A percentile compares a stretch with the other conserved stretches of the same genome.
phyloP scores from a whole-genome alignment of 2,329 filamentous ascomycete species.

The Pseudogymnoascus sp. region DNA sequence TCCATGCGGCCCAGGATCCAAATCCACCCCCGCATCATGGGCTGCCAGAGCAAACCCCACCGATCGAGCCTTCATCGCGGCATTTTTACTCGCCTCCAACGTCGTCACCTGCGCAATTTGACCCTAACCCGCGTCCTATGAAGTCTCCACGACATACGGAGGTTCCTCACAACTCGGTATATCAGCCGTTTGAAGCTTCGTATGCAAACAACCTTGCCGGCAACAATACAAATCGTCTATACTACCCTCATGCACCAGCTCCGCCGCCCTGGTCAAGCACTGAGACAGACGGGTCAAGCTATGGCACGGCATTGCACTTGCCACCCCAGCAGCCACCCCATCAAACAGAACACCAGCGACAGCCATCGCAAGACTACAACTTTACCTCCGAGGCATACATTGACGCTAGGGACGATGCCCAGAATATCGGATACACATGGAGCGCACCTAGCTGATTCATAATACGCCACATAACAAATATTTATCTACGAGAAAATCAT shows the following conservation, averaged over 20 bases:
- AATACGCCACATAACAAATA: background rate
- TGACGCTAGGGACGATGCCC: background rate
- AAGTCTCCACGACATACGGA: slow-evolving; percentile 27
- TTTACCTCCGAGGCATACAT: background rate
- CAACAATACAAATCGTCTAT: background rate
- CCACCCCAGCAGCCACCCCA: background rate
- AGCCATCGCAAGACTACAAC: background rate
- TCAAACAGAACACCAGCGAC: background rate
- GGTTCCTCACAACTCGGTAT: background rate
- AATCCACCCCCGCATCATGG: background rate
- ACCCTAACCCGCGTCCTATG: slow-evolving; percentile 27
- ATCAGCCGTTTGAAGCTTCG: background rate
- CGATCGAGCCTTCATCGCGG: background rate
- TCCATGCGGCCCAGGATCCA: background rate
- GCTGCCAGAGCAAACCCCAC: background rate
- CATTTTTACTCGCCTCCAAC: background rate
- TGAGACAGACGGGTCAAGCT: background rate
- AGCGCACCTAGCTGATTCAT: background rate
- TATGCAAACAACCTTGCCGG: background rate
- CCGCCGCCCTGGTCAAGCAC: background rate
- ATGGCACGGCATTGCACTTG: background rate
- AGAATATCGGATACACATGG: slow-evolving; percentile 3
- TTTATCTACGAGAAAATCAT: background rate
- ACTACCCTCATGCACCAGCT: slow-evolving; percentile 5
- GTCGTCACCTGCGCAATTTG: slow-evolving; percentile 12